These are phyloP conservation scores for Vigna nakashimae DNA, from an alignment of 306 rosid genomes.

Conservation along the genomic window DNA sequence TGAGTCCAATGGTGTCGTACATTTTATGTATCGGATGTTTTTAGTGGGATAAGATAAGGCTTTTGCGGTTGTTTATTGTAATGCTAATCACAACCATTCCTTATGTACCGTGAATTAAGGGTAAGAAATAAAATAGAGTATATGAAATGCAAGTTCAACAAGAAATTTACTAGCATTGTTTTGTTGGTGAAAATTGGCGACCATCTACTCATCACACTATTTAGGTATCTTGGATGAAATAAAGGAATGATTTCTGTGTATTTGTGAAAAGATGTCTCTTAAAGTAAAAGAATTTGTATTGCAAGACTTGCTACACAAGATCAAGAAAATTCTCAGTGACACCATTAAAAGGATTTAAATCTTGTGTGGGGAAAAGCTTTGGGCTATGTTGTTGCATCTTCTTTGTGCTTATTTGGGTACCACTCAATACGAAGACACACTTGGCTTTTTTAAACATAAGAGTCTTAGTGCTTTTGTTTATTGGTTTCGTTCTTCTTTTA, in stretches of 20 bases:
- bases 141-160: neutral
- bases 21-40: neutral
- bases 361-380: neutral
- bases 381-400: neutral
- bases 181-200: neutral
- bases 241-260: neutral
- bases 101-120: neutral
- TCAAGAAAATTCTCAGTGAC: neutral
- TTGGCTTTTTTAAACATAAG: too few species aligned
- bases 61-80: neutral
- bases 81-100: constrained; percentile 1
- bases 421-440: neutral
- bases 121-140: neutral
- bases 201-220: too few species aligned
- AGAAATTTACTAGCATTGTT: neutral
- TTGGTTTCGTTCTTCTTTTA: too few species aligned
- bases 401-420: neutral
- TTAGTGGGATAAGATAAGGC: neutral
- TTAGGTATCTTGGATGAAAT: neutral
- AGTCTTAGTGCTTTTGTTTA: too few species aligned
- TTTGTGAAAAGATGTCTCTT: neutral
- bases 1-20: neutral
- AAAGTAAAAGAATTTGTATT: too few species aligned
- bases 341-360: neutral
- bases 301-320: too few species aligned